phyloP scores from a whole-genome alignment of 345 rosid genomes.

The Microthlaspi erraticum region DNA sequence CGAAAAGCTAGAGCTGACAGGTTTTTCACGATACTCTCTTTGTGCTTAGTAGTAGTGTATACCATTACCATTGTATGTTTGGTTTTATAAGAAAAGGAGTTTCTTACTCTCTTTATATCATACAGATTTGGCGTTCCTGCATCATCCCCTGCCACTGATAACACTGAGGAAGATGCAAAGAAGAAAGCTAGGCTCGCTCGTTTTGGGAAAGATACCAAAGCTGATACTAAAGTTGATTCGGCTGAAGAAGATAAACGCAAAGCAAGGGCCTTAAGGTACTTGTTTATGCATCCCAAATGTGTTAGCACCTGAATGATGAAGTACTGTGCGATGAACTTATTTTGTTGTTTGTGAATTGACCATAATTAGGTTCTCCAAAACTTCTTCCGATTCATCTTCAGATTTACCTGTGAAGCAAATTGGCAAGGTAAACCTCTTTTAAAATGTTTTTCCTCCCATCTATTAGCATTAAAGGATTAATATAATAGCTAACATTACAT shows the following conservation, averaged over 20 bases:
- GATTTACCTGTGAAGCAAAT: conserved; percentile 59
- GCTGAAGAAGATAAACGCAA: conserved; percentile 81
- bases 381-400: conserved; percentile 53
- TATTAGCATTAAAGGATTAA: not conserved
- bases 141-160: conserved; percentile 43
- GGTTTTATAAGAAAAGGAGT: not conserved
- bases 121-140: conserved; percentile 73
- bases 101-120: conserved; percentile 2
- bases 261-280: conserved; percentile 81
- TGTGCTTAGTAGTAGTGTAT: conserved; percentile 4
- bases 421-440: conserved; percentile 49
- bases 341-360: conserved; percentile 7
- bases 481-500: conserved; percentile 5
- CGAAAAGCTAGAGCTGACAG: conserved; percentile 97
- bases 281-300: conserved; percentile 8
- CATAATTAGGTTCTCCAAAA: conserved; percentile 63
- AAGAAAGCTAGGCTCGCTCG: conserved; percentile 89
- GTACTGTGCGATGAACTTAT: not conserved
- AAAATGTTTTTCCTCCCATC: not conserved
- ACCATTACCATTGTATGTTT: conserved; percentile 9
- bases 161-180: conserved; percentile 68
- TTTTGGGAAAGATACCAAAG: conserved; percentile 57
- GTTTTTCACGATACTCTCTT: conserved; percentile 42
- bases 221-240: conserved; percentile 50
- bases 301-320: not conserved